Conservation (phyloP, 495 filamentous ascomycete species). For the Penicillium steckii region DNA sequence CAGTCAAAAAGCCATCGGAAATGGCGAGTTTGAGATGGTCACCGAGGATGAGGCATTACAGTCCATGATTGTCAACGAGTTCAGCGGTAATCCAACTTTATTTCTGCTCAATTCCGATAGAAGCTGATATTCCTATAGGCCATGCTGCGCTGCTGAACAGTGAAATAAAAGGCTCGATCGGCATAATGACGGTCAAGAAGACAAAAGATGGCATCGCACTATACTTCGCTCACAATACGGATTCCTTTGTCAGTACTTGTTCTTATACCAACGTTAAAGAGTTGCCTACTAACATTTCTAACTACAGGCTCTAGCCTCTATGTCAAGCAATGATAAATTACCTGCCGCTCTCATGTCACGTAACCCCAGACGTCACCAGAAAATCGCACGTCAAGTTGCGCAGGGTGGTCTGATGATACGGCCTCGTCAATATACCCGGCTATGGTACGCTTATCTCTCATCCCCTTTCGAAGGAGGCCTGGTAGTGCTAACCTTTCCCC, state of each 20-base stretch:
- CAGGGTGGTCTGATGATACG: constrained; percentile 38
- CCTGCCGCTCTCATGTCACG: constrained; percentile 86
- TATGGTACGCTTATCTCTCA: background rate
- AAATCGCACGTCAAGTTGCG: constrained; percentile 29
- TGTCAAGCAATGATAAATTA: constrained; percentile 69
- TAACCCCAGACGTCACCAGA: constrained; percentile 11
- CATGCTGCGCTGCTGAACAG: constrained; percentile 76
- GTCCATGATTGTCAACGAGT: constrained; percentile 72
- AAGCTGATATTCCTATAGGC: constrained; percentile 34
- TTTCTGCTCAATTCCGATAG: background rate
- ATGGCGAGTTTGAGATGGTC: constrained; percentile 59
- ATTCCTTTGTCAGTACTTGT: constrained; percentile 66
- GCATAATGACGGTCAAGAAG: constrained; percentile 81
- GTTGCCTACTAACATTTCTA: constrained; percentile 11
- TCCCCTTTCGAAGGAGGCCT: no score
- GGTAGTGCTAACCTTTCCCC: no score
- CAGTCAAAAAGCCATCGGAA: constrained; percentile 53
- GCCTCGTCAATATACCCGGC: background rate
- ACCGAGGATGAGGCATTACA: constrained; percentile 72
- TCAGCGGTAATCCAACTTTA: constrained; percentile 55
- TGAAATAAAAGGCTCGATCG: constrained; percentile 72
- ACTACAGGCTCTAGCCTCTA: constrained; percentile 71
- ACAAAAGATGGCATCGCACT: constrained; percentile 65
- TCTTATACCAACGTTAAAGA: background rate
- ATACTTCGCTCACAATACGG: constrained; percentile 90